Percentiles rank a stretch among this genome's conserved stretches.
These are phyloP conservation scores for Diplodia intermedia DNA, from an alignment of 2,329 filamentous ascomycete species.

Conservation along the genomic window DNA sequence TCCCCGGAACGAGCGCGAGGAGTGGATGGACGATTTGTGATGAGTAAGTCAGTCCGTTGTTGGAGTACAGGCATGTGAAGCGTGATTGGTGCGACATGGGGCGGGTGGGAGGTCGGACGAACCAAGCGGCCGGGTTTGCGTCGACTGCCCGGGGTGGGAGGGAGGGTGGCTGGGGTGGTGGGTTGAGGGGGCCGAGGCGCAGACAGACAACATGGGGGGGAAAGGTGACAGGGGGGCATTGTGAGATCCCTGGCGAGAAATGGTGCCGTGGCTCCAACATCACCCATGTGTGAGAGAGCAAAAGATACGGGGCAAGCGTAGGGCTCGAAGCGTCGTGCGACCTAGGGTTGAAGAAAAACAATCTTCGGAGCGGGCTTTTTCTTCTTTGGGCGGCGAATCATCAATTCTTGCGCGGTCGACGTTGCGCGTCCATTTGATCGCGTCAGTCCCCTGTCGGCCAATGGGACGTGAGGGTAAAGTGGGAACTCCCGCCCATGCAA, in stretches of 20 bases:
- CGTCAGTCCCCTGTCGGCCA: neutral
- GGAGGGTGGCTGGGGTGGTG: neutral
- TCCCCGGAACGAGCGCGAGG: neutral
- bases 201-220: too few relatives aligned
- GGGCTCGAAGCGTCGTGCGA: too few relatives aligned
- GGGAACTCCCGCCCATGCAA: constrained; percentile 14
- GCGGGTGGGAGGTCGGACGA: constrained; percentile 1
- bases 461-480: constrained; percentile 4
- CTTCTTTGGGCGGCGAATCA: neutral
- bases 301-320: neutral
- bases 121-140: neutral
- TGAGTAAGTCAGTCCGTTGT: neutral
- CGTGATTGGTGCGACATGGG: neutral
- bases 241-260: neutral
- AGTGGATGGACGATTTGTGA: neutral
- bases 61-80: neutral
- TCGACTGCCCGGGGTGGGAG: neutral
- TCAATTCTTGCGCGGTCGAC: neutral
- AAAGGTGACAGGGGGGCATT: neutral
- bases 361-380: neutral
- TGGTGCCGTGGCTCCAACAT: neutral
- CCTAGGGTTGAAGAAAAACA: neutral
- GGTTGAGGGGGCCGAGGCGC: too few relatives aligned
- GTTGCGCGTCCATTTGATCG: neutral
- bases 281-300: neutral